phyloP scores from a whole-genome alignment of 2,329 filamentous ascomycete genomes.

The Nemania sp. region DNA sequence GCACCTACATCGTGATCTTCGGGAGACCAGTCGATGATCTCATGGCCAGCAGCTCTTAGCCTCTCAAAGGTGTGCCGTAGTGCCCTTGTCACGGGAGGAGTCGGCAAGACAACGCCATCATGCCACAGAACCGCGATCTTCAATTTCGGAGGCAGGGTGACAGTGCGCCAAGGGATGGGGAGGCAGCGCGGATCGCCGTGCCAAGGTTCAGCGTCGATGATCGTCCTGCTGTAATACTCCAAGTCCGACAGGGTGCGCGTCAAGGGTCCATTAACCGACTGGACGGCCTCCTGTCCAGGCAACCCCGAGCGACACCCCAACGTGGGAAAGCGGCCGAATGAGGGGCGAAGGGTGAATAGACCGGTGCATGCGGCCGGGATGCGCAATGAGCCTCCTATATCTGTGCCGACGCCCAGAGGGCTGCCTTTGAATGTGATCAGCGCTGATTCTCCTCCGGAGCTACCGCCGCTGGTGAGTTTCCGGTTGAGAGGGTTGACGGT shows the following conservation, averaged over 20 bases:
- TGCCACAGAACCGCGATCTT: conserved; percentile 66
- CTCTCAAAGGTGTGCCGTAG: conserved; percentile 49
- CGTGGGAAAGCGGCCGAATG: conserved; percentile 63
- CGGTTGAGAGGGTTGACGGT: conserved; percentile 65
- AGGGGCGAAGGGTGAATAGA: conserved; percentile 41
- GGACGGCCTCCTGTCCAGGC: conserved; percentile 66
- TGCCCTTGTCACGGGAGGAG: conserved; percentile 65
- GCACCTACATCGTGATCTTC: conserved; percentile 46
- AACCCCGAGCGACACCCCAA: conserved; percentile 57
- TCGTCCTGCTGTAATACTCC: conserved; percentile 54
- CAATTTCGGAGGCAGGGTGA: conserved; percentile 45
- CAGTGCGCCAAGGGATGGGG: conserved; percentile 58
- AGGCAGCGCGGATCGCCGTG: conserved; percentile 58
- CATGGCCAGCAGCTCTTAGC: conserved; percentile 51
- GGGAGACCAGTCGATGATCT: conserved; percentile 57
- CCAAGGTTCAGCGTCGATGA: conserved; percentile 60
- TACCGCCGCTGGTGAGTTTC: conserved; percentile 63
- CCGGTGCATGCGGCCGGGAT: conserved; percentile 41
- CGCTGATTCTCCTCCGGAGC: conserved; percentile 68
- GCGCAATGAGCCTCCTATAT: conserved; percentile 41
- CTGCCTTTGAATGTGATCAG: conserved; percentile 62
- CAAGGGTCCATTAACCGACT: conserved; percentile 67
- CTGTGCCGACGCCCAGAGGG: conserved; percentile 53
- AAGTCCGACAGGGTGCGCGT: conserved; percentile 59
- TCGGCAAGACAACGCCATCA: conserved; percentile 66